Evolutionary conservation across 1,284 basidiomycete genomes (phyloP).

Genomic region (Ceratobasidium sp.): DNA sequence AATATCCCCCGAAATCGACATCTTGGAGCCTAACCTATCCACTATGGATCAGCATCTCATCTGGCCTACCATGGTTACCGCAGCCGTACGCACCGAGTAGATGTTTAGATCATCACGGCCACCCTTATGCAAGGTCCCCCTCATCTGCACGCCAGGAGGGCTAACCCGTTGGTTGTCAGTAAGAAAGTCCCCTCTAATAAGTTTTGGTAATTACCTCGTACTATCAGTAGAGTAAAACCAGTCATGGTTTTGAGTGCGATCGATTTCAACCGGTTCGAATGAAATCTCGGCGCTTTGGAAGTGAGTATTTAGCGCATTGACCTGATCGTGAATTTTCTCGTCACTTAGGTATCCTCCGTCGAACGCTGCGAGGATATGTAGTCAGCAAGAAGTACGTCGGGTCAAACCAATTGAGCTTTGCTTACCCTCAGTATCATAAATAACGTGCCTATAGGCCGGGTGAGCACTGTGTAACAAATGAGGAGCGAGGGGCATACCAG

Average conservation of each 20-base stretch:
- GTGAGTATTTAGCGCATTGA: neutral
- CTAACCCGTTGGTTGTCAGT: neutral
- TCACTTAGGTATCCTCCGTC: neutral
- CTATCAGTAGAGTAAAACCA: neutral
- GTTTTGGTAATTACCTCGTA: too few species aligned
- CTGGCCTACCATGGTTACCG: too few species aligned
- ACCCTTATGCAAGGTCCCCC: neutral
- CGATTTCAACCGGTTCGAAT: neutral
- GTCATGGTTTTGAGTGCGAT: neutral
- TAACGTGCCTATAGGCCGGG: too few species aligned
- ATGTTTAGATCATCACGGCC: neutral
- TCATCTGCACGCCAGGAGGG: neutral
- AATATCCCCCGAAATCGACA: neutral
- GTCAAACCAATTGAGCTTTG: too few species aligned
- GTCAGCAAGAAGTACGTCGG: too few species aligned
- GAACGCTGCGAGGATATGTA: neutral
- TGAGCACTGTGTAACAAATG: too few species aligned
- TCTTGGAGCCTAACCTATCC: neutral
- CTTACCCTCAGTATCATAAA: too few species aligned
- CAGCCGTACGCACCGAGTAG: neutral
- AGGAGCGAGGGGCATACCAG: too few species aligned
- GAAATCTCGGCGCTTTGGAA: neutral
- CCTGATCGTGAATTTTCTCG: neutral
- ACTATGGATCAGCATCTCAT: too few species aligned
- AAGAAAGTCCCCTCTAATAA: too few species aligned